Percentiles rank a stretch among this genome's conserved stretches.
Evolutionary conservation across 75 land plant species (phyloP).

Genomic region (Azolla pinnata): DNA sequence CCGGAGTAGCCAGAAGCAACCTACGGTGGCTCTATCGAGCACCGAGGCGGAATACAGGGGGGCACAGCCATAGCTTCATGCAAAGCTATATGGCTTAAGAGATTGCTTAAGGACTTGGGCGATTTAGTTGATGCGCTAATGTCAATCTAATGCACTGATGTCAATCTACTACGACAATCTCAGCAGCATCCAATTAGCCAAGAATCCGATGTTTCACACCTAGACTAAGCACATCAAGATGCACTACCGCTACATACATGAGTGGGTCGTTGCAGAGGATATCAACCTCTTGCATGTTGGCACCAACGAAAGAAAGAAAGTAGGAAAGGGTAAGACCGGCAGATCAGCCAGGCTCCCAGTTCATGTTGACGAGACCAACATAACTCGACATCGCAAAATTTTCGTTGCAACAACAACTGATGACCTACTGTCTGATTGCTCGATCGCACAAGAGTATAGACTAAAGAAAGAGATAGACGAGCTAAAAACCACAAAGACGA

Average conservation of each 20-base stretch:
- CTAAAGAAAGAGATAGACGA: too few relatives aligned
- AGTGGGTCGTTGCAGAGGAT: background rate
- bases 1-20: constrained; percentile 5
- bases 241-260: constrained; percentile 2
- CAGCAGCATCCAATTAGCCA: constrained; percentile 5
- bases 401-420: too few relatives aligned
- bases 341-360: too few relatives aligned
- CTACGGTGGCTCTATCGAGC: constrained; percentile 6
- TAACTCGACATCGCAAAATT: too few relatives aligned
- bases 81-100: constrained; percentile 1
- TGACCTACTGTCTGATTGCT: too few relatives aligned
- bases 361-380: too few relatives aligned
- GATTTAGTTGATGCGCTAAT: background rate
- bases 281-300: too few relatives aligned
- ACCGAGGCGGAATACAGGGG: constrained; percentile 12
- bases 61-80: background rate
- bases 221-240: constrained; percentile 10
- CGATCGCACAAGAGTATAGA: too few relatives aligned
- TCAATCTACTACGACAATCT: constrained; percentile 9
- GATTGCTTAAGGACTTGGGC: background rate
- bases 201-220: constrained; percentile 6
- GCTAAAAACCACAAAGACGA: too few relatives aligned
- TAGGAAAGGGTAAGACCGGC: too few relatives aligned
- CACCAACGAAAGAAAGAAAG: too few relatives aligned
- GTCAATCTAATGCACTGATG: background rate